A percentile compares a stretch with the other conserved stretches of the same genome.
Conservation (phyloP, 495 filamentous ascomycete genomes). For the Parachaetomium inaequale region DNA sequence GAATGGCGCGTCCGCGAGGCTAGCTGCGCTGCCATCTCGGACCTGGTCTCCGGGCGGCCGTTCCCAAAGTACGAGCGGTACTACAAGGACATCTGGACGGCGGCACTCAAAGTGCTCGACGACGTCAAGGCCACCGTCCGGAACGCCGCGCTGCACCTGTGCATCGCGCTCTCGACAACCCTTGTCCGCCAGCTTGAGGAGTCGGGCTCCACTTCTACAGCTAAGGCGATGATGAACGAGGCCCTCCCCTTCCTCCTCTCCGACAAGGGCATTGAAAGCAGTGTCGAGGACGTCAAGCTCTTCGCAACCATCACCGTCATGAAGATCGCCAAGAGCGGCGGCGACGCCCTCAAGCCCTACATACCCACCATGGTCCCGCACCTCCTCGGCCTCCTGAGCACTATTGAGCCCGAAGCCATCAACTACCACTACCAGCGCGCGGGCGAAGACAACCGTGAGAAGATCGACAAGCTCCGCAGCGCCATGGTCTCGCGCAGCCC, state of each 20-base stretch:
- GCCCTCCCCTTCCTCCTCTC: constrained; percentile 89
- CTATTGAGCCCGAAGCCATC: constrained; percentile 77
- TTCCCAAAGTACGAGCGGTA: constrained; percentile 79
- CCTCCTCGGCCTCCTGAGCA: constrained; percentile 74
- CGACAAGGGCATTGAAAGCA: constrained; percentile 81
- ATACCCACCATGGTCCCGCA: constrained; percentile 77
- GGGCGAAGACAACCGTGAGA: constrained; percentile 77
- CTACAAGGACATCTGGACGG: constrained; percentile 75
- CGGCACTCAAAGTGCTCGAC: constrained; percentile 81
- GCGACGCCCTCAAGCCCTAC: constrained; percentile 68
- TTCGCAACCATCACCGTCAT: constrained; percentile 73
- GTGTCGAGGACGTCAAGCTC: constrained; percentile 75
- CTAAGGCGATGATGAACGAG: constrained; percentile 71
- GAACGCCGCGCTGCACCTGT: constrained; percentile 72
- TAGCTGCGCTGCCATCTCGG: constrained; percentile 83
- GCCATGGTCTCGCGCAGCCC: constrained; percentile 79
- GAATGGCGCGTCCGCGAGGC: constrained; percentile 93
- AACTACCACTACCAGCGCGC: constrained; percentile 92
- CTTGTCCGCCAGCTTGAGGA: constrained; percentile 83
- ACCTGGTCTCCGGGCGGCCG: constrained; percentile 71
- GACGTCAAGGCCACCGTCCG: constrained; percentile 93
- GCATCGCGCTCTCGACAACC: constrained; percentile 74
- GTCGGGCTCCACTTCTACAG: constrained; percentile 64
- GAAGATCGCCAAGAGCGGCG: constrained; percentile 82
- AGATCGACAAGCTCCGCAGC: constrained; percentile 80